A percentile compares a stretch with the other conserved stretches of the same genome.
Conservation (phyloP, 2,329 filamentous ascomycete species). For the Paraphaeosphaeria minitans region DNA sequence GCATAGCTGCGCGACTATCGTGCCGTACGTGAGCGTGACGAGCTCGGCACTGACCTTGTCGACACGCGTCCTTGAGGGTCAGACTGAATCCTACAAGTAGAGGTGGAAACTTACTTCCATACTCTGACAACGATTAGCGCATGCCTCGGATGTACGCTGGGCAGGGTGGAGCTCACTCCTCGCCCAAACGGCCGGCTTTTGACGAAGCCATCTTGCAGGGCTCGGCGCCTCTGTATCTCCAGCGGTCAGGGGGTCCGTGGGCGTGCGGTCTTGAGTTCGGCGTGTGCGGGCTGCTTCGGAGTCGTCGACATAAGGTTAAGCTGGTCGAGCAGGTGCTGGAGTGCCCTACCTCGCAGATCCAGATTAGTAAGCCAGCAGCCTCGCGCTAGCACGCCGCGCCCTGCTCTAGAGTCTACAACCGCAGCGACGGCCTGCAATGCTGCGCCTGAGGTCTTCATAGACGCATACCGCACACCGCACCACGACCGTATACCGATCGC, state of each 20-base stretch:
- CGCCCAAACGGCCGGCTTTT: slow-evolving; percentile 72
- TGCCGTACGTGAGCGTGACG: slow-evolving; percentile 96
- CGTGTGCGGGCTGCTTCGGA: not conserved
- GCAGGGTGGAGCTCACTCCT: slow-evolving; percentile 65
- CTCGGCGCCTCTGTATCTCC: not conserved
- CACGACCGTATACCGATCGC: not conserved
- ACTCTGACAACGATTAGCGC: slow-evolving; percentile 63
- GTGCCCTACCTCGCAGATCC: slow-evolving; percentile 16
- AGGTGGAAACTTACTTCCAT: slow-evolving; percentile 76
- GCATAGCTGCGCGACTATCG: slow-evolving; percentile 94
- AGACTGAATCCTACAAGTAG: slow-evolving; percentile 19
- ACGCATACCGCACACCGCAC: no score
- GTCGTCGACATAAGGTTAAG: slow-evolving; percentile 24
- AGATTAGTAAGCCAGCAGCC: slow-evolving; percentile 8
- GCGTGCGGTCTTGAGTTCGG: not conserved
- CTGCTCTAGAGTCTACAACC: slow-evolving; percentile 26
- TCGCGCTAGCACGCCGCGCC: slow-evolving; percentile 16
- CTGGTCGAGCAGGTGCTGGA: slow-evolving; percentile 14
- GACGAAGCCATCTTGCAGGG: slow-evolving; percentile 57
- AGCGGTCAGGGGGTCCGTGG: not conserved
- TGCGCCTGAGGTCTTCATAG: not conserved
- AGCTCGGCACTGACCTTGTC: slow-evolving; percentile 99
- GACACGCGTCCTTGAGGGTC: slow-evolving; percentile 74
- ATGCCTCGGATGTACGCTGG: slow-evolving; percentile 29
- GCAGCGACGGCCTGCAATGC: not conserved